Base-by-base conservation (phyloP, 768 basidiomycete species). In the Termitomyces sp. region DNA sequence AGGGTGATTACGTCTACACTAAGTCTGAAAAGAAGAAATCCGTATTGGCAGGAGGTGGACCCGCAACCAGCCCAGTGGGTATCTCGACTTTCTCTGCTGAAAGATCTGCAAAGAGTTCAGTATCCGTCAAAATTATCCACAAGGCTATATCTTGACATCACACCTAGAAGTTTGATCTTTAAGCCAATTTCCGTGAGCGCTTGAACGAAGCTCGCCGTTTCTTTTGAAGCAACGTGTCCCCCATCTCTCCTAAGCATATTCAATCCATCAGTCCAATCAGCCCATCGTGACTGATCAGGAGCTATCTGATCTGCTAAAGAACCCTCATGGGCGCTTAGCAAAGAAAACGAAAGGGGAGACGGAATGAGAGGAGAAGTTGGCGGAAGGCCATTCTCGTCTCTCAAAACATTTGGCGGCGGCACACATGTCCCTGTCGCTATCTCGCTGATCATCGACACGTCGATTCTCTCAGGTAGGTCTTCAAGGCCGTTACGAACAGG, bases 181-280 rank as follows among this genome's bases (percentile, higher is more conserved):
- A 96, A 74, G 2, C 94, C 94, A 63, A 96, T 92, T 67, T 95
- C 94, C 2, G 94, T 96, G 66, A 96, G 76, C 9, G 89, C 87
- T 68, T 91, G 84, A 11, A 96, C 89, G 68, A 94, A 93, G 29
- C 87, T 88, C 43, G 89, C 89, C 0, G 94, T 95, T 73, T 94
- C 91, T 65, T 87, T 83, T 4, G 93, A 93, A 12, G 88, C 78
- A 60, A 94, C 91, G 70, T 92, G 92, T 8, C 91, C 89, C 17
- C 91, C 86, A 65, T 91, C 91, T 56, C 86, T 78, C 45, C 92
- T 79, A 46, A 96, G 81, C 86, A 96, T 91, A 67, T 92, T 92
- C 72, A 96, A 70, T 4, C 94, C 94, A 71, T 96, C 94, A 2
- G 92, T 92, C 94, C 94, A 96, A 74, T 96, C 94, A 15, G 92